Base-by-base conservation (phyloP, 2,329 filamentous ascomycete genomes). In the Hypoxylon sp. region DNA sequence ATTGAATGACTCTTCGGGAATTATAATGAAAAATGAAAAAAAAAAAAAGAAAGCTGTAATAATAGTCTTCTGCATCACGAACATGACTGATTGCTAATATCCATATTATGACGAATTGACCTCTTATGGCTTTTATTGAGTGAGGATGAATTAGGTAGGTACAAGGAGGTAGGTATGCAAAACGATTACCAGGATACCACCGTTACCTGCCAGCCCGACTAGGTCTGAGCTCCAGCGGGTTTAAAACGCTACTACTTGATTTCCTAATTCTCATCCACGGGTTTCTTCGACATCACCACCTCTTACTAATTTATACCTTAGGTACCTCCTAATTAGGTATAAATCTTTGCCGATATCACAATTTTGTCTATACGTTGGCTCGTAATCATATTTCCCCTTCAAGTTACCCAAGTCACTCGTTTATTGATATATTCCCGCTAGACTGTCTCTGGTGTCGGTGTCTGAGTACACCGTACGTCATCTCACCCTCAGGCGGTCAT, bases 211-310 rank as follows among this genome's bases (percentile, higher is more conserved):
- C n/a, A n/a, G n/a, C n/a, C 23, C 11, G 45, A 30, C 19, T 5
- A 36, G 17, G 17, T 17, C 30, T 36, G 13, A 52, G 48, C 48
- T 34, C 19, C 23, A 51, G 57, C 36, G 38, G 38, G 28, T 52
- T 38, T 28, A 46, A 28, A 32, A 21, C 17, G 48, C 43, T 17
- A 45, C 48, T 5, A 25, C 25, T 25, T 28, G 10, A n/a, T n/a
- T n/a, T n/a, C n/a, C n/a, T n/a, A n/a, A n/a, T n/a, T n/a, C n/a
- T n/a, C n/a, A n/a, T n/a, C n/a, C n/a, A n/a, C n/a, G n/a, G 21
- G 25, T 21, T 14, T 60, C 46, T 38, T 65, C 72, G 67, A 71
- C 72, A 70, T 72, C 68, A 72, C 68, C 71, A 68, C 53, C 53
- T 21, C 1, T 34, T 34, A 46, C n/a, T 38, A n/a, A 7, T 36